phyloP scores from a whole-genome alignment of 805 yeast genomes.

The Candida hungchunana region DNA sequence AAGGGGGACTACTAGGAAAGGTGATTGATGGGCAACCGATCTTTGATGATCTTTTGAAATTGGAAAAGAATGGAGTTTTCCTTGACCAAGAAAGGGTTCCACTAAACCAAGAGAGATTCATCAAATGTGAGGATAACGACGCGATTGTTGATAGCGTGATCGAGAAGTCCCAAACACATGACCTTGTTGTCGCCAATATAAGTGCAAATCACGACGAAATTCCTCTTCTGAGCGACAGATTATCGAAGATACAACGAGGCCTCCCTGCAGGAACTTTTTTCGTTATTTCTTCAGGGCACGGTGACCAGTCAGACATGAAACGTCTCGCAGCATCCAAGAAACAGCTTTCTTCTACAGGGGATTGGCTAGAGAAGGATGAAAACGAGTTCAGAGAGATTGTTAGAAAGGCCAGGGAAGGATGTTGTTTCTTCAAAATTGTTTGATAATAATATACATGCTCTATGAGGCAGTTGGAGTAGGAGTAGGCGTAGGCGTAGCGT shows the following conservation, averaged over 20 bases:
- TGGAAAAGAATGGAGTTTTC: constrained; percentile 28
- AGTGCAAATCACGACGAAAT: constrained; percentile 36
- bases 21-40: constrained; percentile 39
- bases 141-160: constrained; percentile 45
- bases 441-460: neutral
- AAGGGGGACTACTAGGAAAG: constrained; percentile 66
- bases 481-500: neutral
- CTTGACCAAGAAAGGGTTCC: constrained; percentile 31
- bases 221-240: constrained; percentile 35
- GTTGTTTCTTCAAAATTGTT: constrained; percentile 47
- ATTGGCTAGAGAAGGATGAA: constrained; percentile 52
- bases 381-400: constrained; percentile 44
- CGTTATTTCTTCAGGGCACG: constrained; percentile 58
- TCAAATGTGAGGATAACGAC: constrained; percentile 54
- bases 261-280: constrained; percentile 59
- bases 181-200: constrained; percentile 52
- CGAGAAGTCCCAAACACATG: constrained; percentile 16
- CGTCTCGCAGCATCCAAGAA: constrained; percentile 40
- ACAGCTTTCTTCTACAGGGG: constrained; percentile 35
- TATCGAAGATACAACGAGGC: constrained; percentile 44
- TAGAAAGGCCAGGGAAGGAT: constrained; percentile 53
- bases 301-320: constrained; percentile 48
- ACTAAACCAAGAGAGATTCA: constrained; percentile 23
- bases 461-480: neutral
- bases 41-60: constrained; percentile 34